Evolutionary conservation across 2,329 filamentous ascomycete genomes (phyloP).

Genomic region (Aspergillus pseudonomiae): DNA sequence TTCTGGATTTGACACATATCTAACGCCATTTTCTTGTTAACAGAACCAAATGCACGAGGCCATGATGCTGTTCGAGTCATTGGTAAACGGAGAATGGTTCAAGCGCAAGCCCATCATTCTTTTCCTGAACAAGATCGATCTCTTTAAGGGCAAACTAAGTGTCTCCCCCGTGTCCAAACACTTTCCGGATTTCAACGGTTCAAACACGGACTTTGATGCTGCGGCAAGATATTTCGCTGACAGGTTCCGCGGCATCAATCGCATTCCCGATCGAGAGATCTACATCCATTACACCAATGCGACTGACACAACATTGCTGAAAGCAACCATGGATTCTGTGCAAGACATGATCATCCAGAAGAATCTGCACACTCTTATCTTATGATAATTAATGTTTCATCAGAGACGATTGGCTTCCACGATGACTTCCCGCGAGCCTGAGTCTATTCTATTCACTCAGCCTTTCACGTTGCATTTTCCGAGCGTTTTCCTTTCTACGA

Average conservation of each 20-base stretch:
- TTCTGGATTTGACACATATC: constrained; percentile 5
- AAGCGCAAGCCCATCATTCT: constrained; percentile 78
- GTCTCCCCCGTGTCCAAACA: constrained; percentile 72
- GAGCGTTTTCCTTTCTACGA: constrained; percentile 24
- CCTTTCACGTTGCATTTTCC: constrained; percentile 30
- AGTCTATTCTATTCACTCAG: constrained; percentile 25
- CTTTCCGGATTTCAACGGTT: constrained; percentile 78
- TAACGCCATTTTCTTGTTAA: constrained; percentile 15
- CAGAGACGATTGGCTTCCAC: constrained; percentile 18
- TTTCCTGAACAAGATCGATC: constrained; percentile 86
- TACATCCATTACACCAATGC: constrained; percentile 64
- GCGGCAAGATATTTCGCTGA: constrained; percentile 81
- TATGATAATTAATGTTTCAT: constrained; percentile 46
- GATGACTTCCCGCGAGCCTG: constrained; percentile 22
- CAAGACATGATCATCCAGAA: constrained; percentile 88
- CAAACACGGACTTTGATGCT: constrained; percentile 70
- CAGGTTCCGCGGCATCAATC: constrained; percentile 76
- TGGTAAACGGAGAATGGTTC: constrained; percentile 86
- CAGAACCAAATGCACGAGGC: constrained; percentile 92
- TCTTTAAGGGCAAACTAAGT: constrained; percentile 76
- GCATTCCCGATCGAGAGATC: constrained; percentile 60
- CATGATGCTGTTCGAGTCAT: constrained; percentile 82
- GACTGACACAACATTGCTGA: constrained; percentile 72
- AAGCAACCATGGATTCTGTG: constrained; percentile 83
- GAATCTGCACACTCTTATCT: constrained; percentile 77